Conservation (phyloP, 177 flowering plant species). For the Vitis hybrid region DNA sequence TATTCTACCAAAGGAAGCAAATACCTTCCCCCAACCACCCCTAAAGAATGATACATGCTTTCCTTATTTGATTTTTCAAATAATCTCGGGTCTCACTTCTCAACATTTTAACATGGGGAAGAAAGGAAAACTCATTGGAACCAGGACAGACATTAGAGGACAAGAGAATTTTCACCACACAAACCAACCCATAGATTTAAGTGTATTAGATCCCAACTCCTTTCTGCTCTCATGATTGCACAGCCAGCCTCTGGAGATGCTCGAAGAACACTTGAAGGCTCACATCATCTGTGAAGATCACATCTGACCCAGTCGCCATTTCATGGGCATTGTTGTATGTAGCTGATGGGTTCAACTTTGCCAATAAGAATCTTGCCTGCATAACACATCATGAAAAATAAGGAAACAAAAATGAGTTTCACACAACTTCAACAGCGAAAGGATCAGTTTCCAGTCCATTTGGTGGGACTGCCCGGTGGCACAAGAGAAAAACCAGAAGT, state of each 20-base stretch:
- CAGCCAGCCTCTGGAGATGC: conserved; percentile 94
- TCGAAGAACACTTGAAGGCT: conserved; percentile 93
- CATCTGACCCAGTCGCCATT: conserved; percentile 72
- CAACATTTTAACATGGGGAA: conserved; percentile 14
- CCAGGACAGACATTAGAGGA: not conserved
- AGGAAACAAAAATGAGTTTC: not conserved
- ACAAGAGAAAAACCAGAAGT: too few relatives aligned
- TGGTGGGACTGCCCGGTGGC: not conserved
- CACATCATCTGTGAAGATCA: conserved; percentile 96
- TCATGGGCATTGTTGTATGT: conserved; percentile 77
- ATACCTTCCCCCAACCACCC: conserved; percentile 13
- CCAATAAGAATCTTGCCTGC: conserved; percentile 92
- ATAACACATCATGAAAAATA: not conserved
- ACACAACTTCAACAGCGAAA: not conserved
- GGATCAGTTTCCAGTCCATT: not conserved
- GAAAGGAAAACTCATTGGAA: conserved; percentile 18
- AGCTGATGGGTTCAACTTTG: conserved; percentile 92
- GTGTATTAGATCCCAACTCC: not conserved
- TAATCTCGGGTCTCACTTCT: conserved; percentile 18
- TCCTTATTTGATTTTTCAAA: conserved; percentile 22
- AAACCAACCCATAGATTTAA: conserved; percentile 1
- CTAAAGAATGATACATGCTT: conserved; percentile 27
- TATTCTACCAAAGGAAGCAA: conserved; percentile 25
- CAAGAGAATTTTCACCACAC: conserved; percentile 5
- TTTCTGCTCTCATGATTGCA: conserved; percentile 57